These are phyloP conservation scores for Trichosporon sp. DNA, from an alignment of 1,284 basidiomycete genomes.

Conservation along the genomic window DNA sequence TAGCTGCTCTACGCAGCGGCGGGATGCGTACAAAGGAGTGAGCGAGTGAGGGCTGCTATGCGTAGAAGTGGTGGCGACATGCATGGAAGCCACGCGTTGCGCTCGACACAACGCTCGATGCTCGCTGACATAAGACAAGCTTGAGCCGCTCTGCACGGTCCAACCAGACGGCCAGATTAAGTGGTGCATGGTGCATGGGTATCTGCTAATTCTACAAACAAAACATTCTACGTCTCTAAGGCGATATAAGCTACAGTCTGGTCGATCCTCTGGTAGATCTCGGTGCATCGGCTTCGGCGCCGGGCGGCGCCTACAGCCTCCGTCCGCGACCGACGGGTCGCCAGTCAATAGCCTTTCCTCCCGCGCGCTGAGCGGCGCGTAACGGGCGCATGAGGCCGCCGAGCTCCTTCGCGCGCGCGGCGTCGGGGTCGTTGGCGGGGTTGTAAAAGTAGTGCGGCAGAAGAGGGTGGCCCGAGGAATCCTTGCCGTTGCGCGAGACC, in stretches of 20 bases:
- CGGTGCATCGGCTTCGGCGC: too few relatives aligned
- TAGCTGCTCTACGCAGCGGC: neutral
- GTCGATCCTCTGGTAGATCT: neutral
- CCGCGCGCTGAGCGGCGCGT: slow-evolving; percentile 51
- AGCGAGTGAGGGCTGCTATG: too few relatives aligned
- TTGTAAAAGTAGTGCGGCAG: slow-evolving; percentile 57
- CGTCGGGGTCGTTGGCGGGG: slow-evolving; percentile 52
- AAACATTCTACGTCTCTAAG: neutral
- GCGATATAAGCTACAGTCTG: neutral
- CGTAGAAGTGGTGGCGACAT: too few relatives aligned
- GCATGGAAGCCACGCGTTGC: too few relatives aligned
- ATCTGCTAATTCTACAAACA: slow-evolving; percentile 11
- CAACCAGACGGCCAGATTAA: neutral
- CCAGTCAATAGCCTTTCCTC: slow-evolving; percentile 57
- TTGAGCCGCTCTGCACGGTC: too few relatives aligned
- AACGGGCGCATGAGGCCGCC: slow-evolving; percentile 56
- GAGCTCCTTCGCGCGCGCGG: slow-evolving; percentile 50
- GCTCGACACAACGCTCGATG: too few relatives aligned
- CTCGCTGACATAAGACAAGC: too few relatives aligned
- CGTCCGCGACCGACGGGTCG: slow-evolving; percentile 52
- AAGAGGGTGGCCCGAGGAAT: slow-evolving; percentile 54
- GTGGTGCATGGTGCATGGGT: slow-evolving; percentile 1
- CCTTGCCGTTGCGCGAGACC: slow-evolving; percentile 56
- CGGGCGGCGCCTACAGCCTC: too few relatives aligned
- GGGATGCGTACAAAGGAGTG: neutral